Evolutionary conservation across 1,284 basidiomycete species (phyloP).

Genomic region (Garcileccinum viscosum): DNA sequence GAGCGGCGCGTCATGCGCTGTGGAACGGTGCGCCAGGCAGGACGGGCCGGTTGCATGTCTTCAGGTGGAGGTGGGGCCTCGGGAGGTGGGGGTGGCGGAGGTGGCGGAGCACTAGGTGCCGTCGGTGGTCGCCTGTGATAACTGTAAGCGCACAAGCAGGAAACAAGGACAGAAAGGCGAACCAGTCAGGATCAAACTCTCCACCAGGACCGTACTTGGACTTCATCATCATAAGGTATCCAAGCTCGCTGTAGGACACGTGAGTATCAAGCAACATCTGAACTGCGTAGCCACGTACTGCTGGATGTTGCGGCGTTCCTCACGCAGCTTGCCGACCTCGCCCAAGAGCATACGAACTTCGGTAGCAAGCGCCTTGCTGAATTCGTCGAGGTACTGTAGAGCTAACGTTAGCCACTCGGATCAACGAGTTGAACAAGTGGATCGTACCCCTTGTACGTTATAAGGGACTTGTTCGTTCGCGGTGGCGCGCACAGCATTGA

Average conservation of each 20-base stretch:
- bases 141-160: background rate
- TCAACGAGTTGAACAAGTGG: background rate
- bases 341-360: constrained; percentile 78
- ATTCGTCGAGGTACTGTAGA: constrained; percentile 74
- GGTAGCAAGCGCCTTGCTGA: constrained; percentile 77
- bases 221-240: constrained; percentile 66
- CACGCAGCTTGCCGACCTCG: constrained; percentile 78
- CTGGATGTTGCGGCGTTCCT: constrained; percentile 73
- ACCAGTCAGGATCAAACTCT: constrained; percentile 78
- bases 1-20: constrained; percentile 47
- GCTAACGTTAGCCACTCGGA: constrained; percentile 15
- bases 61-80: constrained; percentile 48
- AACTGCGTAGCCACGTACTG: constrained; percentile 54
- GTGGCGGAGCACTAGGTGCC: constrained; percentile 44
- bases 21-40: constrained; percentile 63
- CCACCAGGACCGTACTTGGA: constrained; percentile 78
- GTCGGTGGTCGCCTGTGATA: constrained; percentile 54
- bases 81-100: constrained; percentile 49
- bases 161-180: constrained; percentile 20
- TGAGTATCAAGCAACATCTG: constrained; percentile 16
- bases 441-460: constrained; percentile 67
- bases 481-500: constrained; percentile 66
- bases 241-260: constrained; percentile 61
- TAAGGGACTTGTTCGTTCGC: constrained; percentile 75
- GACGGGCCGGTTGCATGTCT: constrained; percentile 47